Base-by-base conservation (phyloP, 768 basidiomycete species). In the Mycena floridula region DNA sequence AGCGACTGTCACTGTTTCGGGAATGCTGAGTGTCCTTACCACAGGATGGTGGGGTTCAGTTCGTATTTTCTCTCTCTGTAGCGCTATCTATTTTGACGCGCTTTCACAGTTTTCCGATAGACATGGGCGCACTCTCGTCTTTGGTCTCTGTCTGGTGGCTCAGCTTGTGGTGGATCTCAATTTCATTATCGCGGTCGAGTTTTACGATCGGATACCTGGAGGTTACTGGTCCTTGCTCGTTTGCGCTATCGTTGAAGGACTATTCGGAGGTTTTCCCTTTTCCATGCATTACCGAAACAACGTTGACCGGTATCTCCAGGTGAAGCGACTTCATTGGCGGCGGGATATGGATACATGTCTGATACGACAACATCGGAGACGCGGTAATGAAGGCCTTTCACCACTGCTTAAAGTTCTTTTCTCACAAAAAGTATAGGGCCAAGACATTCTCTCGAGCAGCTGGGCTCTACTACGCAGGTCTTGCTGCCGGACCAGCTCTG, bases 21-120 rank as follows among this genome's bases (percentile, higher is more conserved):
- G 92, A 7, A 60, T 89, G 40, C 65, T 95, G 25, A 74, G 79
- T 25, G 86, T 87, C 49, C 56, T 93, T 25, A 91, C 89, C 3
- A 82, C 84, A 11, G 88, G 78, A 2, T 93, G 82, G 77, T 95
- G 92, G 92, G 85, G 86, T 44, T 73, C 82, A 42, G n/a, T n/a
- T n/a, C n/a, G n/a, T n/a, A n/a, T n/a, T n/a, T n/a, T n/a, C n/a
- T n/a, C n/a, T n/a, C n/a, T n/a, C n/a, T n/a, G n/a, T n/a, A n/a
- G n/a, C n/a, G n/a, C n/a, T n/a, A n/a, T n/a, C n/a, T n/a, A n/a
- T n/a, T n/a, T n/a, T n/a, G n/a, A n/a, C n/a, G n/a, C n/a, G n/a
- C n/a, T n/a, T n/a, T n/a, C n/a, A n/a, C n/a, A n/a, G n/a, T 72
- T 84, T 36, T 89, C 87, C 4, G 92, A 96, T 63, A 73, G 85